A percentile compares a stretch with the other conserved stretches of the same genome.
Conservation (phyloP, 495 filamentous ascomycete genomes). For the Podospora bellae-mahoneyi region DNA sequence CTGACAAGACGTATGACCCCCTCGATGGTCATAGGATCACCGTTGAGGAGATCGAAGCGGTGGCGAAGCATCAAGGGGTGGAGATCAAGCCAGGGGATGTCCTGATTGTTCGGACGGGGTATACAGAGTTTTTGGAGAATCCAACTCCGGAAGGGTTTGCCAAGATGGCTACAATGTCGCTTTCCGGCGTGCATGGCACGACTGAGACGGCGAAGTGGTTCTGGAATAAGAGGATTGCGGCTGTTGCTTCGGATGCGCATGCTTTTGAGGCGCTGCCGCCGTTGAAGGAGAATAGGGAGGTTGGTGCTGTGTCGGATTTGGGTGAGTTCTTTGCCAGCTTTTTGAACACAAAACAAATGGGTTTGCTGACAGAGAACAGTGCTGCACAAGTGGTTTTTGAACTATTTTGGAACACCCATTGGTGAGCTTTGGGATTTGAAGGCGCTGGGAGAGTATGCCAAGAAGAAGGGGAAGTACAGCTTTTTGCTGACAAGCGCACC, state of each 20-base stretch:
- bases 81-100: slow-evolving; percentile 60
- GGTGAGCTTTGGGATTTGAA: slow-evolving; percentile 64
- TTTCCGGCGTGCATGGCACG: slow-evolving; percentile 47
- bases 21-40: slow-evolving; percentile 61
- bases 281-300: slow-evolving; percentile 34
- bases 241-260: slow-evolving; percentile 50
- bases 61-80: slow-evolving; percentile 55
- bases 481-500: slow-evolving; percentile 66
- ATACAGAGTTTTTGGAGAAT: slow-evolving; percentile 54
- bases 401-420: slow-evolving; percentile 61
- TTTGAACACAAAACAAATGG: slow-evolving; percentile 19
- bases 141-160: slow-evolving; percentile 48
- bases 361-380: slow-evolving; percentile 43
- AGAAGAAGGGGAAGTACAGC: slow-evolving; percentile 56
- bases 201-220: slow-evolving; percentile 56
- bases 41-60: slow-evolving; percentile 52
- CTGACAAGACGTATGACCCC: slow-evolving; percentile 50
- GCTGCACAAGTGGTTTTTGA: slow-evolving; percentile 62
- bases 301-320: slow-evolving; percentile 26
- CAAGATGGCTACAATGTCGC: slow-evolving; percentile 28
- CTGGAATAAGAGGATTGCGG: slow-evolving; percentile 54
- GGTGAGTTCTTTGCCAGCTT: slow-evolving; percentile 29
- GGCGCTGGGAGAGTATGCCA: slow-evolving; percentile 48
- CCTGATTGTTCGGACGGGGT: slow-evolving; percentile 64
- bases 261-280: slow-evolving; percentile 47